Base-by-base conservation (phyloP, 768 basidiomycete species). In the Coprinellus aureogranulatus region DNA sequence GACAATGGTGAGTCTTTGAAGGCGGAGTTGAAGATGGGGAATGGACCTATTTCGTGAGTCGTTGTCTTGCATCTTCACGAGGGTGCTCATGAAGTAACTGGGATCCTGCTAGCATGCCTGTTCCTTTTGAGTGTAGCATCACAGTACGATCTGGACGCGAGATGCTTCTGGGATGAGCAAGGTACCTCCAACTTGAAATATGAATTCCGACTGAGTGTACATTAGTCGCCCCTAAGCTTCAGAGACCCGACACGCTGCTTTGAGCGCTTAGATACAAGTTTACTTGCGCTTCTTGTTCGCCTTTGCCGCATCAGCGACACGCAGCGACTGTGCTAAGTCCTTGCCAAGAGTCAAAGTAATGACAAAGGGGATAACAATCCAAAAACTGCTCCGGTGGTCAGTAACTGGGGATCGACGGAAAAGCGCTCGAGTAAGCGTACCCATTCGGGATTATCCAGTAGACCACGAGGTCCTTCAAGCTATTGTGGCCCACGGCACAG, bases 391-490 rank as follows among this genome's bases (percentile, higher is more conserved):
- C 34, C n/a, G n/a, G 14, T 34, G 8, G 14, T 34, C 34, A 34
- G 34, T 34, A 6, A 6, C 34, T 92, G 52, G 18, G 34, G 2
- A 48, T 11, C 18, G 39, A 28, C 34, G 53, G 27, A 48, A 57
- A 28, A 42, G 14, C 34, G 4, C 4, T 53, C 47, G 41, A 28
- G 14, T 51, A 22, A 25, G 62, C 87, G 51, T 63, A 90, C 90
- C 88, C 90, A 61, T 93, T 93, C 0, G 92, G 90, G 45, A 92
- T 66, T 55, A 92, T 76, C 84, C 85, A 95, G 53, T 83, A 81
- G 20, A 83, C 48, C 26, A 89, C 20, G 42, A 89, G 69, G 30
- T 79, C 77, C 45, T 65, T 60, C 23, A 73, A 55, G 11, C 76
- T 64, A 65, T 94, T 95, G 66, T 96, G 94, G 9, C 91, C 91